Percentiles rank a stretch among this genome's conserved stretches.
Conservation (phyloP, 148 eudicot genomes). For the Silene latifolia region DNA sequence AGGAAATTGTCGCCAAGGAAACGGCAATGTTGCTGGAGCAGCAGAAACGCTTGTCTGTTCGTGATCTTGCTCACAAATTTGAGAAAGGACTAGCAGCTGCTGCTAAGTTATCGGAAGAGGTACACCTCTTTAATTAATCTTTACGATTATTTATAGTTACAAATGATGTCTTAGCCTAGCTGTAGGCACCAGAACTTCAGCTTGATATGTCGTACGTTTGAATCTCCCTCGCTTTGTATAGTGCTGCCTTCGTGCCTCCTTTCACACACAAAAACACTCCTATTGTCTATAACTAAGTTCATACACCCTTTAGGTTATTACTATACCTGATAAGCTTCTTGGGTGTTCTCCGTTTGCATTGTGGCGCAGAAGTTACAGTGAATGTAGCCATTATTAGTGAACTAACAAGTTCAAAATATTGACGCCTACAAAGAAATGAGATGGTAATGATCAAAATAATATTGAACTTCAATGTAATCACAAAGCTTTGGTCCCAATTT, state of each 20-base stretch:
- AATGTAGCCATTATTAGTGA: too few relatives aligned
- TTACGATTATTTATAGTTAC: background rate
- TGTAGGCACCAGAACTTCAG: too few relatives aligned
- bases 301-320: background rate
- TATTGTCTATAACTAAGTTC: background rate
- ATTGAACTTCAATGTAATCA: background rate
- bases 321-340: background rate
- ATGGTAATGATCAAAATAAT: background rate
- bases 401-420: too few relatives aligned
- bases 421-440: too few relatives aligned
- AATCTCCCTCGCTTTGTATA: too few relatives aligned
- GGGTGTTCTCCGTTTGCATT: background rate
- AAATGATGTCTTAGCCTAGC: too few relatives aligned
- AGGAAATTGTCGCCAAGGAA: slow-evolving; percentile 82
- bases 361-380: background rate
- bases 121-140: slow-evolving; percentile 19
- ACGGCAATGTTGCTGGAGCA: slow-evolving; percentile 90
- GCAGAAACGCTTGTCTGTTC: slow-evolving; percentile 89
- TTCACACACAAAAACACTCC: too few relatives aligned
- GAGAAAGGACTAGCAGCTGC: slow-evolving; percentile 98
- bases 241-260: too few relatives aligned
- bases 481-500: background rate
- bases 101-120: slow-evolving; percentile 95
- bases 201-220: too few relatives aligned
- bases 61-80: slow-evolving; percentile 94